Evolutionary conservation across 2,329 filamentous ascomycete species (phyloP).

Genomic region (Sphaerulina populicola): DNA sequence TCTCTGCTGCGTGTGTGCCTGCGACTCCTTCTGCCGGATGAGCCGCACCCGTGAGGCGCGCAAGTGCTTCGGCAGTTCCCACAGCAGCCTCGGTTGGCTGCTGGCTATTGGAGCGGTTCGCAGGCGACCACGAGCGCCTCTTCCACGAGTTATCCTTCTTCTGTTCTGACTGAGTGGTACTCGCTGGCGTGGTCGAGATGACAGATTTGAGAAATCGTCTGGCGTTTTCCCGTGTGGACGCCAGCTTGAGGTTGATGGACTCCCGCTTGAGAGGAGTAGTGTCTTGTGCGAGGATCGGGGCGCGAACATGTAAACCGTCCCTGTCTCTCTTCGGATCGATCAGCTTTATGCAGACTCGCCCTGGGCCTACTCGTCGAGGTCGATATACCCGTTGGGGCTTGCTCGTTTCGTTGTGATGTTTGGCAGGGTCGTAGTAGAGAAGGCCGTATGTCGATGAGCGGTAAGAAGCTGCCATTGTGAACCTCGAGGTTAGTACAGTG

Average conservation of each 20-base stretch:
- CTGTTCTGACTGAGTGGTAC: conserved; percentile 6
- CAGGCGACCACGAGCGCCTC: conserved; percentile 29
- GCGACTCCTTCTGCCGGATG: conserved; percentile 8
- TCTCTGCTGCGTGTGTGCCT: conserved; percentile 1
- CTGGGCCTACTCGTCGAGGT: conserved; percentile 47
- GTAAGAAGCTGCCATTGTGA: conserved; percentile 21
- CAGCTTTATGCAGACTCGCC: conserved; percentile 50
- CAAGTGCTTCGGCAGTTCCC: background rate
- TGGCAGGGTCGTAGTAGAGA: conserved; percentile 22
- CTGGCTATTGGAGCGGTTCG: conserved; percentile 19
- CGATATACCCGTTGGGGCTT: conserved; percentile 37
- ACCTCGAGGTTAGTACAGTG: conserved; percentile 12
- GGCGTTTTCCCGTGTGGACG: conserved; percentile 43
- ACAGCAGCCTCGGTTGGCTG: conserved; percentile 18
- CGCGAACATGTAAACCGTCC: conserved; percentile 15
- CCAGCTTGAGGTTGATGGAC: conserved; percentile 40
- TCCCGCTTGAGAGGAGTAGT: conserved; percentile 13
- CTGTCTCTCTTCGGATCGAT: conserved; percentile 40
- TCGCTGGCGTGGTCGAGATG: conserved; percentile 26
- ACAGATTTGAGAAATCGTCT: conserved; percentile 44
- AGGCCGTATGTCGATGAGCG: conserved; percentile 22
- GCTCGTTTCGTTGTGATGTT: conserved; percentile 16
- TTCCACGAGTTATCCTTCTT: conserved; percentile 20
- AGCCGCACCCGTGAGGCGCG: background rate
- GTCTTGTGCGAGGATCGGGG: conserved; percentile 12